Evolutionary conservation across 805 yeast species (phyloP).

Genomic region (Teunomyces panamensis): DNA sequence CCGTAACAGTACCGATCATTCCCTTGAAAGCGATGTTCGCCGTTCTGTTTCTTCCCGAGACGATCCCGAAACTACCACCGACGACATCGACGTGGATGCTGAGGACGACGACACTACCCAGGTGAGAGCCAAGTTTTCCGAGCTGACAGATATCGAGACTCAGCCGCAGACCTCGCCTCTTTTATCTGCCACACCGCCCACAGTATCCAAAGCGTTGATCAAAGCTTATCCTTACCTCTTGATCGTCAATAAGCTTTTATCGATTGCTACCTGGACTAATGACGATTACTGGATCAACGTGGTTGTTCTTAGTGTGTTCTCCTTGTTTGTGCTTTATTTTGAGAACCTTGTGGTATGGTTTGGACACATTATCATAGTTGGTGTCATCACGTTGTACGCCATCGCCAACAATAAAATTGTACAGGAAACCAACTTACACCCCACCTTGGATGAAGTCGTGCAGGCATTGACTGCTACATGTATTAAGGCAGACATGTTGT

Average conservation of each 20-base stretch:
- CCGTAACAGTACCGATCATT: background rate
- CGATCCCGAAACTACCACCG: background rate
- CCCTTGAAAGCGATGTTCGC: background rate
- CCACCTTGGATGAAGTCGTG: slow-evolving; percentile 85
- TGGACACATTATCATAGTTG: slow-evolving; percentile 75
- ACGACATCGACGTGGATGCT: slow-evolving; percentile 4
- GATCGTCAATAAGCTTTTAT: slow-evolving; percentile 64
- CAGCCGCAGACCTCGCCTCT: slow-evolving; percentile 70
- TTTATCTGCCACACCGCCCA: slow-evolving; percentile 84
- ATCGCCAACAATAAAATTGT: slow-evolving; percentile 55
- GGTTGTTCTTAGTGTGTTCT: slow-evolving; percentile 53
- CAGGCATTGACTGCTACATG: slow-evolving; percentile 72
- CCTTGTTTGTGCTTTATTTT: slow-evolving; percentile 67
- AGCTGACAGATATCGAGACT: slow-evolving; percentile 7
- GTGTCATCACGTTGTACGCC: slow-evolving; percentile 57
- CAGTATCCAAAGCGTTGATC: slow-evolving; percentile 79
- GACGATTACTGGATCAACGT: slow-evolving; percentile 77
- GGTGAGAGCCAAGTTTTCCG: slow-evolving; percentile 12
- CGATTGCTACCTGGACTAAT: slow-evolving; percentile 86
- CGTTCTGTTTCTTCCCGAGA: background rate
- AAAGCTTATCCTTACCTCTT: slow-evolving; percentile 82
- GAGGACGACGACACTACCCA: slow-evolving; percentile 10
- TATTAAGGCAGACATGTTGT: slow-evolving; percentile 69
- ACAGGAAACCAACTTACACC: slow-evolving; percentile 58
- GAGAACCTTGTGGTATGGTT: slow-evolving; percentile 74